Conservation (phyloP, 257 asterid species). For the Ehretia macrophylla region DNA sequence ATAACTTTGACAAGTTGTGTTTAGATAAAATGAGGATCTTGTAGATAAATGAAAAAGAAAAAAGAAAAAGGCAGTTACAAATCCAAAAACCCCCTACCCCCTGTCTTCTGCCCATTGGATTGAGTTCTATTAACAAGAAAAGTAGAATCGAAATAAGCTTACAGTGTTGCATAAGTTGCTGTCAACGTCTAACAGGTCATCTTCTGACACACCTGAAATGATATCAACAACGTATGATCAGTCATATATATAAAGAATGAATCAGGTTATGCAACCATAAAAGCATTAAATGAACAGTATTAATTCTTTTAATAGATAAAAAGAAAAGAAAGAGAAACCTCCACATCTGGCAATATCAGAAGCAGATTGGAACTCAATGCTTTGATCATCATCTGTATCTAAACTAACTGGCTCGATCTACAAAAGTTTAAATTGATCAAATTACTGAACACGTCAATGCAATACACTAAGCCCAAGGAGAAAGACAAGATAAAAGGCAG, state of each 20-base stretch:
- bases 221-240: background rate
- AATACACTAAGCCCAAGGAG: slow-evolving; percentile 1
- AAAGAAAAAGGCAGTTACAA: no score
- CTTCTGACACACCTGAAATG: slow-evolving; percentile 42
- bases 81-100: no score
- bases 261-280: slow-evolving; percentile 4
- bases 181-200: slow-evolving; percentile 6
- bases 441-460: slow-evolving; percentile 14
- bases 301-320: slow-evolving; percentile 5
- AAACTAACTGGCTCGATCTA: slow-evolving; percentile 40
- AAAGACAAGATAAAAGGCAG: slow-evolving; percentile 14
- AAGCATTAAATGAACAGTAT: slow-evolving; percentile 29
- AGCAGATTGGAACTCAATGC: slow-evolving; percentile 21
- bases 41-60: no score
- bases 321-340: slow-evolving; percentile 37
- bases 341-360: slow-evolving; percentile 17
- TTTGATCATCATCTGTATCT: slow-evolving; percentile 55
- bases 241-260: background rate
- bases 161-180: slow-evolving; percentile 12
- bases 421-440: slow-evolving; percentile 19
- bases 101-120: no score
- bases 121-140: background rate
- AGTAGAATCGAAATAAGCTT: slow-evolving; percentile 3
- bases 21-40: no score
- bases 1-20: no score